Base-by-base conservation (phyloP, 495 filamentous ascomycete species). In the Penicillium diatomitis region DNA sequence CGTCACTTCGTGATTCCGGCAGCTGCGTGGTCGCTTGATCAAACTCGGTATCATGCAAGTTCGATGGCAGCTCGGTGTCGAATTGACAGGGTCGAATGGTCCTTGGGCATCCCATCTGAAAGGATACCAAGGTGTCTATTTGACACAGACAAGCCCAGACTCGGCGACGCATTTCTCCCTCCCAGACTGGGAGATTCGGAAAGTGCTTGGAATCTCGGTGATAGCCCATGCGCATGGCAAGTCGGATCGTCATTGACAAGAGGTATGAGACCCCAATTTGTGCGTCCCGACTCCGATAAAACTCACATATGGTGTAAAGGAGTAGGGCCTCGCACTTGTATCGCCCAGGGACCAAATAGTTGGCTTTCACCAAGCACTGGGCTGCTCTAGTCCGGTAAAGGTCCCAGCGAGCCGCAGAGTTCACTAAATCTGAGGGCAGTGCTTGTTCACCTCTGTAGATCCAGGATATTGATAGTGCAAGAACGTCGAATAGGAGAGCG, bases 131-230 rank as follows among this genome's bases (percentile, higher is more conserved):
- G 8, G 57, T 61, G 41, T 77, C 73, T 3, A 74, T 53, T 35
- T 74, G 72, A 36, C 55, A 56, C 4, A 72, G 37, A 6, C 66
- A 34, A 4, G 57, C 50, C 73, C 73, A 76, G 2, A 62, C 37
- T 6, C 73, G 69, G 11, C 73, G 60, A 10, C 73, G 60, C 67
- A 76, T 73, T 50, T 76, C 73, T 0, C 69, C 67, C 27, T 71
- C 67, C 11, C 62, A 65, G 1, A 56, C 50, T 1, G 70, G 67
- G 5, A 76, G 56, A 28, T 48, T 62, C 32, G 59, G 60, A 28
- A 66, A 74, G 29, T 70, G 62, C 12, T 50, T 58, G 0, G 71
- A 51, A 48, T 76, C 71, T 5, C 72, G 63, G 47, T 76, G 71
- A 41, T 72, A 74, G 5, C 72, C 72, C 61, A 68, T 74, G 36